Conservation (phyloP, 768 basidiomycete genomes). For the Dendrothele bispora region DNA sequence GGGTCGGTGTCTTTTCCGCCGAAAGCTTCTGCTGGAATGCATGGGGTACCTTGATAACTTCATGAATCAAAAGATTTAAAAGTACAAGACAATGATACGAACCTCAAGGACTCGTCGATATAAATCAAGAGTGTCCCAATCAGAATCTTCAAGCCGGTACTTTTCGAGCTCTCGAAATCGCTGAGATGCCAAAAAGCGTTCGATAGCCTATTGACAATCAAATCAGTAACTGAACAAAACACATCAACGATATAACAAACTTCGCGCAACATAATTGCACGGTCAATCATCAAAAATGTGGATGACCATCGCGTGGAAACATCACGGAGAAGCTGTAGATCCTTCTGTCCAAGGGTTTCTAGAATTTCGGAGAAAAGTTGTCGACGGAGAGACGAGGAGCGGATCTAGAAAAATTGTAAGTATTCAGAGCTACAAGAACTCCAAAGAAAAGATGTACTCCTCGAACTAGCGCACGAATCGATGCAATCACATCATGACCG, state of each 20-base stretch:
- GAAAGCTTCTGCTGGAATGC: slow-evolving; percentile 32
- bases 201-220: slow-evolving; percentile 21
- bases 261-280: slow-evolving; percentile 21
- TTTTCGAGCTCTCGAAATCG: slow-evolving; percentile 24
- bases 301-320: slow-evolving; percentile 31
- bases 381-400: slow-evolving; percentile 11
- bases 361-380: slow-evolving; percentile 14
- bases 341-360: slow-evolving; percentile 4
- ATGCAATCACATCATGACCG: slow-evolving; percentile 12
- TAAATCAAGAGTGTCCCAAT: slow-evolving; percentile 24
- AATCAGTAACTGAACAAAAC: slow-evolving; percentile 3
- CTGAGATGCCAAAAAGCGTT: slow-evolving; percentile 16
- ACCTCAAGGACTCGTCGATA: slow-evolving; percentile 26
- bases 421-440: background rate
- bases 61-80: background rate
- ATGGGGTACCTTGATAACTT: slow-evolving; percentile 29
- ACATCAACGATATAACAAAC: slow-evolving; percentile 15
- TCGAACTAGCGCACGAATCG: slow-evolving; percentile 10
- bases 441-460: slow-evolving; percentile 8
- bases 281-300: slow-evolving; percentile 27
- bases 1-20: slow-evolving; percentile 27
- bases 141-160: slow-evolving; percentile 17
- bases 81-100: slow-evolving; percentile 3
- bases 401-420: slow-evolving; percentile 8
- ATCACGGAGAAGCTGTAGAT: slow-evolving; percentile 28